Base-by-base conservation (phyloP, 441 rosid species). In the Arabidopsis hybrid region DNA sequence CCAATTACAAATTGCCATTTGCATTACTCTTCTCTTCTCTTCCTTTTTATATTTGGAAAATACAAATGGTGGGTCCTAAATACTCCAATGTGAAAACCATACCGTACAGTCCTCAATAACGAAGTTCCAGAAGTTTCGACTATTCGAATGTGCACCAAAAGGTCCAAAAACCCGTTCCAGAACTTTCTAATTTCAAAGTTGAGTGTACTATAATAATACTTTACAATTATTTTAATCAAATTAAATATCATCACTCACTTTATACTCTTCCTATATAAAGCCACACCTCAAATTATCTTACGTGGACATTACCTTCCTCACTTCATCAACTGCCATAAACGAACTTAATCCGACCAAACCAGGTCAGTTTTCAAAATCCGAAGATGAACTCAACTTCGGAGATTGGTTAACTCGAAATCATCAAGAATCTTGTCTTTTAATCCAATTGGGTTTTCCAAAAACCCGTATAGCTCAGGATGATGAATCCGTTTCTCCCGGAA, bases 311-410 rank as follows among this genome's bases (percentile, higher is more conserved):
- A 49, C 13, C 77, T 52, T 65, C 68, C 43, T 75, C 69, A 14
- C 75, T 71, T 3, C 10, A 6, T 45, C 80, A 77, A 77, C 77
- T 71, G 77, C 60, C 73, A 71, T 43, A 14, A 77, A 77, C 80
- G 61, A 71, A 76, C 80, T 63, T 7, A 36, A 34, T n/a, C 57
- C 14, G 6, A 29, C 66, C 32, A 4, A 42, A 34, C 47, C 40
- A 12, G 43, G 10, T 35, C 11, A 14, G 4, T 52, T 56, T 56
- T 42, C 29, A 26, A 40, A 42, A 10, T 46, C 60, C 21, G 0
- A 65, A 43, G 14, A 63, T 8, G 29, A 62, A 18, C 3, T 8
- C 65, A 45, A 39, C 36, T 64, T 21, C 18, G 7, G 10, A 56
- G 7, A 64, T 46, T 21, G 40, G 26, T 9, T 74, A 17, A 2